These are phyloP conservation scores for Candida silvatica DNA, from an alignment of 805 yeast species.

Conservation along the genomic window DNA sequence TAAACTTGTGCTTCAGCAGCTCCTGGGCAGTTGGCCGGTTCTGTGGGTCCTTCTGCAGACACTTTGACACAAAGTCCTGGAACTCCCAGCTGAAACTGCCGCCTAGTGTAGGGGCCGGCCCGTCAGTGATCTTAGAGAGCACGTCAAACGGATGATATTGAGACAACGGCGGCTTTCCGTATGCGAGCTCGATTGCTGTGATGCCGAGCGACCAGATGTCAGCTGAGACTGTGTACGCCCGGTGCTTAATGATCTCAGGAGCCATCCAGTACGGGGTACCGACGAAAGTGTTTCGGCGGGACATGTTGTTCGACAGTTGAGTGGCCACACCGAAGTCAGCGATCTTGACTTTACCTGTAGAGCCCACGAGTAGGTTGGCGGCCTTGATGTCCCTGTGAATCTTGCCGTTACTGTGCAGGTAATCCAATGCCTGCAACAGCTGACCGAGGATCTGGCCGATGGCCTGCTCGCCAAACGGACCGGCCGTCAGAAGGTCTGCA, in stretches of 20 bases:
- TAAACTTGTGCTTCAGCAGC: constrained; percentile 57
- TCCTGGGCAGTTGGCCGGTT: constrained; percentile 56
- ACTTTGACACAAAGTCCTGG: constrained; percentile 57
- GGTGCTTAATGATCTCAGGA: constrained; percentile 45
- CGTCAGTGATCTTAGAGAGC: constrained; percentile 39
- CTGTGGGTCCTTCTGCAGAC: constrained; percentile 64
- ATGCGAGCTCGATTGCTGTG: constrained; percentile 64
- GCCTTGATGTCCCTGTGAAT: constrained; percentile 94
- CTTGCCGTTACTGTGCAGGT: constrained; percentile 63
- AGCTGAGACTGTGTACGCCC: constrained; percentile 59
- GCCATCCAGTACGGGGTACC: constrained; percentile 31
- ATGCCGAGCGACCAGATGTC: constrained; percentile 80
- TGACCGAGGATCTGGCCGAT: constrained; percentile 48
- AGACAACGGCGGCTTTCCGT: constrained; percentile 64
- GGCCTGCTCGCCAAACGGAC: constrained; percentile 48
- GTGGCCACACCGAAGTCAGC: constrained; percentile 98
- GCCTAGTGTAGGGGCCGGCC: constrained; percentile 35
- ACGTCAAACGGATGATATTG: constrained; percentile 50
- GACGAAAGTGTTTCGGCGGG: constrained; percentile 29
- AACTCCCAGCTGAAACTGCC: constrained; percentile 31
- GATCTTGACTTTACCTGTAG: constrained; percentile 67
- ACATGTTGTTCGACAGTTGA: constrained; percentile 48
- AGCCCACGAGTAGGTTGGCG: constrained; percentile 73
- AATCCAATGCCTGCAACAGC: constrained; percentile 50
- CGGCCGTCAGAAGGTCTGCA: constrained; percentile 51